phyloP scores from a whole-genome alignment of 768 basidiomycete species.

The Hypsizygus marmoreus region DNA sequence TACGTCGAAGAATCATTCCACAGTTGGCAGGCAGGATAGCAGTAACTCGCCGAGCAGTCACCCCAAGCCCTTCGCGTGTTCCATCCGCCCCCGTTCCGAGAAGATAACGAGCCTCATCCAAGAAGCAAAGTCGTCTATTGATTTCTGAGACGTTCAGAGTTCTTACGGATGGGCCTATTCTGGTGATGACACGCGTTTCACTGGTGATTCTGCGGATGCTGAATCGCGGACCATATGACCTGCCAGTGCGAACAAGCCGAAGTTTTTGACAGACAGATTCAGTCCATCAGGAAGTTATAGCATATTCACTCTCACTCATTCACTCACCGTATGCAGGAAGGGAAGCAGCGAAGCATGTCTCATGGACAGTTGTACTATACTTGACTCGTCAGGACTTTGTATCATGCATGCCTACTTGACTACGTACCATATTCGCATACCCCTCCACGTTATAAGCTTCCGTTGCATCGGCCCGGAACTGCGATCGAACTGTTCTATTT shows the following conservation, averaged over 20 bases:
- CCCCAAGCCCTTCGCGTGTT: slow-evolving; percentile 50
- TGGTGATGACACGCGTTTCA: background rate
- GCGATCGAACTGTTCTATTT: too few species aligned
- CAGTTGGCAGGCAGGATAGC: background rate
- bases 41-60: slow-evolving; percentile 36
- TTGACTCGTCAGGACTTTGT: too few species aligned
- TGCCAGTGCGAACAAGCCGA: background rate
- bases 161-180: background rate
- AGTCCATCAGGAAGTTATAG: background rate
- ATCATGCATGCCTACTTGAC: too few species aligned
- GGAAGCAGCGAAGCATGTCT: too few species aligned
- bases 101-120: slow-evolving; percentile 29
- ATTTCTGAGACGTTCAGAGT: slow-evolving; percentile 2
- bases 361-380: background rate
- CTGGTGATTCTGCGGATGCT: background rate
- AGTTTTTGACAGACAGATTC: too few species aligned
- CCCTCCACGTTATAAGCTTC: too few species aligned
- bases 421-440: too few species aligned
- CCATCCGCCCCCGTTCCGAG: slow-evolving; percentile 45
- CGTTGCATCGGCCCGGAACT: too few species aligned
- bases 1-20: slow-evolving; percentile 23
- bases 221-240: background rate
- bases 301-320: background rate
- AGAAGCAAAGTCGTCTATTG: slow-evolving; percentile 24
- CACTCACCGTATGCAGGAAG: too few species aligned